Evolutionary conservation across 768 basidiomycete genomes (phyloP).

Genomic region (Phylloporus rhodoxanthus): DNA sequence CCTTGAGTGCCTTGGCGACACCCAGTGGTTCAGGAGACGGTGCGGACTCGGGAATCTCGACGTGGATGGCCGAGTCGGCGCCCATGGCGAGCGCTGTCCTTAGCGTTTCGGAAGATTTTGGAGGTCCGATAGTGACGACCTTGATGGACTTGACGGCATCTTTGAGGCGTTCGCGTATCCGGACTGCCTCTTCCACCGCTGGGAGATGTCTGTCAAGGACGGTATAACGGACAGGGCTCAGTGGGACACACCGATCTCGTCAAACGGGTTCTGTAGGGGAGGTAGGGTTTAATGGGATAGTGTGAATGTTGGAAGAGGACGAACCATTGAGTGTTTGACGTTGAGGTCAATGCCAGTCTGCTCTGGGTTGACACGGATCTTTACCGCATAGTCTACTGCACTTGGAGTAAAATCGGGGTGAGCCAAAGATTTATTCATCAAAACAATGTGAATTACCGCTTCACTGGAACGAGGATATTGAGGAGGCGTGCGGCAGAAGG

Average conservation of each 20-base stretch:
- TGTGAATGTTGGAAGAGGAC: constrained; percentile 15
- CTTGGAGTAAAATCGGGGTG: constrained; percentile 34
- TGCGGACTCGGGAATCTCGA: constrained; percentile 71
- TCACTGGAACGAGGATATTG: constrained; percentile 91
- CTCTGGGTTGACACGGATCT: constrained; percentile 93
- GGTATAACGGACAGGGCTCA: neutral
- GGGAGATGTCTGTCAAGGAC: neutral
- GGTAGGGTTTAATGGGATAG: neutral
- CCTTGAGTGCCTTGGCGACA: constrained; percentile 79
- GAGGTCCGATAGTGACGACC: constrained; percentile 88
- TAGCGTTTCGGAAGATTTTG: constrained; percentile 84
- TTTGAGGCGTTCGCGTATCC: constrained; percentile 81
- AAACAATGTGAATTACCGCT: constrained; percentile 47
- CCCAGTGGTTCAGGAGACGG: constrained; percentile 85
- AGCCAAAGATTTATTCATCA: neutral
- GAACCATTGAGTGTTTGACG: constrained; percentile 98
- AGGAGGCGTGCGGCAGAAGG: constrained; percentile 66
- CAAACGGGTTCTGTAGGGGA: constrained; percentile 81
- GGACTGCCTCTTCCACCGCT: constrained; percentile 97
- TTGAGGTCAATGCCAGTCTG: constrained; percentile 95
- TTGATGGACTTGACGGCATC: constrained; percentile 78
- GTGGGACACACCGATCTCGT: constrained; percentile 79
- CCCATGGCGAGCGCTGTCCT: constrained; percentile 98
- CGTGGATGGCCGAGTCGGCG: constrained; percentile 87
- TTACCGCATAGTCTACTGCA: constrained; percentile 95